Base-by-base conservation (phyloP, 169 alveolate genomes). In the Eimeria falciformis region DNA sequence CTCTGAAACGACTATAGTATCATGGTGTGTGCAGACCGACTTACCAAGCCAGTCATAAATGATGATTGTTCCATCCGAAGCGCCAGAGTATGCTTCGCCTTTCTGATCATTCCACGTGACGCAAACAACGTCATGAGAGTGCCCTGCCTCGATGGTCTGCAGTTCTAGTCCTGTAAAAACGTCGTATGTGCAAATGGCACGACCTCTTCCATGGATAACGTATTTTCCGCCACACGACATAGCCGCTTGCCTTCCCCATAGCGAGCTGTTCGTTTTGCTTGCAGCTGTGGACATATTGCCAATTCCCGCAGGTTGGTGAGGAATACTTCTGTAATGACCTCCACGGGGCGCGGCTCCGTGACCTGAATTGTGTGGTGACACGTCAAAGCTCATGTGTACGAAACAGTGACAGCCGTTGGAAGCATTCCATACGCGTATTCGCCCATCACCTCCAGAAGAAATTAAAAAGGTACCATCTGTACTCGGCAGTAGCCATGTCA, bases 401-500 rank as follows among this genome's bases (percentile, higher is more conserved):
- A 90, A 93, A 73, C 96, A 94, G 73, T 93, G 93, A 58, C 78
- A 53, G 71, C 96, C 96, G 37, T 50, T 83, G 18, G 53, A 58
- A 14, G 96, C 94, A 75, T 94, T 92, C 96, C 96, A 94, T 37
- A 94, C 83, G 37, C 94, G 93, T 33, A 94, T 84, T 11, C 87
- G 82, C 33, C 96, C 95, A 86, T 94, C 96, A 23, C 66, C 58
- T 33, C 94, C 95, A 1, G 95, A 90, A 21, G 95, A 92, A 9
- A 94, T 40, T 47, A 94, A 53, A 53, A 43, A 79, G 21, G 86
- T 23, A 9, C 96, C 96, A 56, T 92, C 94, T 9, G 92, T 78
- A 33, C 88, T 27, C 50, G 83, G 92, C 29, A 65, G 43, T 40
- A 92, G 81, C 47, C 77, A 84, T 33, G 88, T 79, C 21, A 94